phyloP scores from a whole-genome alignment of 257 asterid genomes.

The Forsythia viridissima region DNA sequence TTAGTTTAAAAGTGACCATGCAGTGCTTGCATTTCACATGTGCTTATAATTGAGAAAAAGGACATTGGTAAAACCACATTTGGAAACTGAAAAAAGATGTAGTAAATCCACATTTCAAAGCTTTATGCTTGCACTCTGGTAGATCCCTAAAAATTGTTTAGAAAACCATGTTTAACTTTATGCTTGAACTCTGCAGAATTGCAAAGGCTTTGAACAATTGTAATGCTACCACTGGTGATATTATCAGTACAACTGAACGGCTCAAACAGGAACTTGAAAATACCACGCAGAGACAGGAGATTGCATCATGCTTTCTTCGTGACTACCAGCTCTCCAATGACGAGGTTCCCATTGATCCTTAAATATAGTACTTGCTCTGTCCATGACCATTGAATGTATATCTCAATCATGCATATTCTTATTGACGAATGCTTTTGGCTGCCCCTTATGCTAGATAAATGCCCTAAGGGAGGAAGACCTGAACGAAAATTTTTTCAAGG shows the following conservation, averaged over 20 bases:
- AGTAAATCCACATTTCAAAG: neutral
- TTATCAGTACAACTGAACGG: constrained; percentile 94
- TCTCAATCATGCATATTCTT: constrained; percentile 21
- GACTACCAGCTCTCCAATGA: constrained; percentile 96
- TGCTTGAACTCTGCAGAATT: constrained; percentile 53
- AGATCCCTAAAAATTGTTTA: neutral
- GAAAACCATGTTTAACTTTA: constrained; percentile 10
- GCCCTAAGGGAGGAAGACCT: constrained; percentile 92
- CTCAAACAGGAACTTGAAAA: constrained; percentile 94
- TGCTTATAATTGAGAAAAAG: constrained; percentile 7
- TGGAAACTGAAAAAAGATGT: neutral
- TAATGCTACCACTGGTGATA: constrained; percentile 95
- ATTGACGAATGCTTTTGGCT: constrained; percentile 18
- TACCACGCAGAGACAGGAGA: constrained; percentile 93
- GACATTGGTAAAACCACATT: neutral
- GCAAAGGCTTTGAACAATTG: constrained; percentile 85
- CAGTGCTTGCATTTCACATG: neutral
- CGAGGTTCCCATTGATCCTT: constrained; percentile 56
- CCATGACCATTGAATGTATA: constrained; percentile 14
- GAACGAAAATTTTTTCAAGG: constrained; percentile 83
- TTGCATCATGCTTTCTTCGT: constrained; percentile 91
- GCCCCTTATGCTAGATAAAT: constrained; percentile 57
- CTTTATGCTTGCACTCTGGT: neutral
- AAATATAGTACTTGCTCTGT: constrained; percentile 10
- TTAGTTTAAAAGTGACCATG: constrained; percentile 1